Percentiles rank a stretch among this genome's conserved stretches.
phyloP scores from a whole-genome alignment of 2,329 filamentous ascomycete species.

The Penicillium paneum region DNA sequence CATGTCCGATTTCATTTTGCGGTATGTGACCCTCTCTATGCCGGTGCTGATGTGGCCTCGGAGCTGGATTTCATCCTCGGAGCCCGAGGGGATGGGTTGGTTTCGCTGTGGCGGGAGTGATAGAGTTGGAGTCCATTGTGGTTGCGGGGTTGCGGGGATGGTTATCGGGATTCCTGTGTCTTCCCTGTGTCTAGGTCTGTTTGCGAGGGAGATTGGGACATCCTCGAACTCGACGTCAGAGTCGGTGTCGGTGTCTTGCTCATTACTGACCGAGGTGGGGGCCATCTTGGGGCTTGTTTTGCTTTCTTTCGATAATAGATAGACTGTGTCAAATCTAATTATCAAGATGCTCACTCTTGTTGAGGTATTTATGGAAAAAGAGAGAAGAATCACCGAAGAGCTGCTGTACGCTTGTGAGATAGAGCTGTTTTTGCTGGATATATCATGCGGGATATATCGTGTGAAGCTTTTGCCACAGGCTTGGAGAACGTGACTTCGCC shows the following conservation, averaged over 20 bases:
- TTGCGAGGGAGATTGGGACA: conserved; percentile 9
- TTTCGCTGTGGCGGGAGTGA: conserved; percentile 51
- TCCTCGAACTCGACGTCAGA: conserved; percentile 22
- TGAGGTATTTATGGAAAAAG: neutral
- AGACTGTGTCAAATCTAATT: neutral
- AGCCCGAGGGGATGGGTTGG: conserved; percentile 54
- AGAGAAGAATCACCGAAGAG: too few relatives aligned
- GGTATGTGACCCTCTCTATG: conserved; percentile 19
- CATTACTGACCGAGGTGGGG: neutral
- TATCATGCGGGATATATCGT: neutral
- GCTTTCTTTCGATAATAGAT: neutral
- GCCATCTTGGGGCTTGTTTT: neutral
- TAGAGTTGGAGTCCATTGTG: conserved; percentile 27
- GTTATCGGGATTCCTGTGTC: neutral
- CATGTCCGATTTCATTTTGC: conserved; percentile 41
- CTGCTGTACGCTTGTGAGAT: neutral
- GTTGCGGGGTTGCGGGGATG: neutral
- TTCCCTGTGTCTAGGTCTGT: neutral
- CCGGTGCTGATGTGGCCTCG: conserved; percentile 16
- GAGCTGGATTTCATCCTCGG: conserved; percentile 52
- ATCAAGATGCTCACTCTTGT: too few relatives aligned
- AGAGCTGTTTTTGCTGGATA: neutral
- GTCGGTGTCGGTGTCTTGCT: conserved; percentile 17
- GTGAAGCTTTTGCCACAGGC: neutral
- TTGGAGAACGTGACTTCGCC: neutral